Evolutionary conservation across 169 alveolate genomes (phyloP), one percentile per base, ranked within the genome.

Genomic region (Cryptosporidium andersoni): DNA sequence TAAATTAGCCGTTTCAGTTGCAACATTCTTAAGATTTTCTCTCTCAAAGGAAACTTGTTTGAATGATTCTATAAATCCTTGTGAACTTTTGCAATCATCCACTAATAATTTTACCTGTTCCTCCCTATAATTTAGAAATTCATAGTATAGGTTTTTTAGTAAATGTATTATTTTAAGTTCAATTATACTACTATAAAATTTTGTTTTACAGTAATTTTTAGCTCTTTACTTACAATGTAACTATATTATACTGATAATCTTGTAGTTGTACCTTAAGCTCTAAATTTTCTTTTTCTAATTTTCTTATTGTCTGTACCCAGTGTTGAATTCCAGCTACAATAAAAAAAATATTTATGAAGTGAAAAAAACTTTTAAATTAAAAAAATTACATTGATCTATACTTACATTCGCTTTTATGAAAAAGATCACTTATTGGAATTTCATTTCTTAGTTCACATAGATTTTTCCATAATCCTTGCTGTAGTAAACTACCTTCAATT

Each of bases 261-360:
- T 40, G 42, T 60, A 74, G n/a, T 74, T 74, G 85, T 2, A 68
- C 55, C 34, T 47, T 74, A 34, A 74, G 16, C 37, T 34, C 60
- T 7, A 68, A 74, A 42, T 74, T 74, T 34, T 74, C 85, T 25
- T 34, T 45, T 9, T 74, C 85, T 25, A 74, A 43, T 58, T 58
- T 43, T 58, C 85, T 74, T n/a, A 48, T 74, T 48, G 55, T 74
- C 62, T 74, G 74, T 11, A 58, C 60, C 85, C 85, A 74, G 25
- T 62, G 55, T 58, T 74, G 85, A 42, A 74, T 74, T 47, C 85
- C 85, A 43, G 58, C 85, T 74, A 9, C 4, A 43, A 4, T 39
- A 9, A n/a, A 12, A n/a, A 39, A 40, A 37, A 11, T 40, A 11
- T 36, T 9, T 62, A n/a, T 49, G n/a, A 4, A 3, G 37, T 45